Evolutionary conservation across 768 basidiomycete species (phyloP).

Genomic region (Russula brevipes): DNA sequence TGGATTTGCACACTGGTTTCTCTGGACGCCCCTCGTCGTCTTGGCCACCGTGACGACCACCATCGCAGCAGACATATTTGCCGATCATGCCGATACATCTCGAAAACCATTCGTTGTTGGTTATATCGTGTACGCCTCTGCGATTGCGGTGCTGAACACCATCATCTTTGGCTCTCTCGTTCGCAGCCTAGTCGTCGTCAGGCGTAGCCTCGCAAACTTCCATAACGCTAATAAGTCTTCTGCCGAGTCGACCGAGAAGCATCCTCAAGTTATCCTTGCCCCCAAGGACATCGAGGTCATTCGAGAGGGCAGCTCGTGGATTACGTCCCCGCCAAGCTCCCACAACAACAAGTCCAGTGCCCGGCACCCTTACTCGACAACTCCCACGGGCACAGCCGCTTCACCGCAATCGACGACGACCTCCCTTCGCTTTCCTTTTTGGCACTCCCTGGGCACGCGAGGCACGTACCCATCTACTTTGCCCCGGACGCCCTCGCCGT

Average conservation of each 20-base stretch:
- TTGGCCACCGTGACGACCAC: constrained; percentile 55
- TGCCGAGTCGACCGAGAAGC: constrained; percentile 45
- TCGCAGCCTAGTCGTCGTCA: constrained; percentile 58
- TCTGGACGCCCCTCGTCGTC: constrained; percentile 61
- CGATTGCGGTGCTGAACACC: constrained; percentile 48
- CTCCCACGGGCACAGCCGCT: constrained; percentile 44
- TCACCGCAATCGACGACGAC: constrained; percentile 29
- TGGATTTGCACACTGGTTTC: constrained; percentile 65
- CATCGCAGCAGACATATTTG: constrained; percentile 51
- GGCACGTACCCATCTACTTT: constrained; percentile 37
- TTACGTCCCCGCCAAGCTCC: constrained; percentile 57
- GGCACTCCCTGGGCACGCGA: constrained; percentile 38
- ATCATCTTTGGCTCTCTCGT: constrained; percentile 55
- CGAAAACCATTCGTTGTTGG: constrained; percentile 52
- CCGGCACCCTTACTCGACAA: constrained; percentile 69
- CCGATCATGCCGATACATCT: constrained; percentile 41
- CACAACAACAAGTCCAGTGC: constrained; percentile 53
- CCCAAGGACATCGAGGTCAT: constrained; percentile 70
- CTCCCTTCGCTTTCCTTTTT: constrained; percentile 55
- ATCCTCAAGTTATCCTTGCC: constrained; percentile 54
- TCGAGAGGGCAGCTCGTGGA: constrained; percentile 76
- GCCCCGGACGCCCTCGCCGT: constrained; percentile 52
- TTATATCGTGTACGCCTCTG: constrained; percentile 51
- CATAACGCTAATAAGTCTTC: constrained; percentile 38
- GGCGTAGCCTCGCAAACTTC: constrained; percentile 54